phyloP scores from a whole-genome alignment of 495 filamentous ascomycete species.

The Pyrenopolyporus hunteri region DNA sequence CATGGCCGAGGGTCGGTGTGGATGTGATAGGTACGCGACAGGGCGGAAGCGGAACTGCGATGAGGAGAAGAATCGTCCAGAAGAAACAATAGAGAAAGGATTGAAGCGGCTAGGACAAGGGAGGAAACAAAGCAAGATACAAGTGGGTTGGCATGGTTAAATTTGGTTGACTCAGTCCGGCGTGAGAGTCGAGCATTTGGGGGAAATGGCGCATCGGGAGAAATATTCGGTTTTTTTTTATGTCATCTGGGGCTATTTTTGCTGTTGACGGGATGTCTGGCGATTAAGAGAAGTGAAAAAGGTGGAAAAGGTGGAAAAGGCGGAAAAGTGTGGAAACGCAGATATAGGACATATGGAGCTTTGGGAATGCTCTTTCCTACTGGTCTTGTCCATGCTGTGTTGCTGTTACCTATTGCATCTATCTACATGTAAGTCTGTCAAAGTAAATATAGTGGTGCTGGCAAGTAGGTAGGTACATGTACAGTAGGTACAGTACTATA shows the following conservation, averaged over 20 bases:
- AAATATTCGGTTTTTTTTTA: background rate
- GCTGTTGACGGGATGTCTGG: background rate
- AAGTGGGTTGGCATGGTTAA: slow-evolving; percentile 23
- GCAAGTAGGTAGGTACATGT: no score
- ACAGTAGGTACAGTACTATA: slow-evolving; percentile 12
- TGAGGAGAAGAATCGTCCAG: slow-evolving; percentile 13
- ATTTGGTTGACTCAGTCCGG: slow-evolving; percentile 27
- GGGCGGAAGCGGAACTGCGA: slow-evolving; percentile 28
- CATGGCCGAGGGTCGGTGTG: slow-evolving; percentile 26
- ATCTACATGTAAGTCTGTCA: no score
- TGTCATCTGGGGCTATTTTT: no score
- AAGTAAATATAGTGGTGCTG: no score
- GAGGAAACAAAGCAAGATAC: slow-evolving; percentile 1
- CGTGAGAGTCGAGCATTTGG: slow-evolving; percentile 6
- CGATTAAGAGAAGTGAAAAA: no score
- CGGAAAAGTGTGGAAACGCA: no score
- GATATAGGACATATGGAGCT: no score
- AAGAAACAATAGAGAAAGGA: slow-evolving; percentile 13
- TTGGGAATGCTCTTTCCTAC: no score
- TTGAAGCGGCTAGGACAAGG: background rate
- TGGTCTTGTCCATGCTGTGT: no score
- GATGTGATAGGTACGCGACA: slow-evolving; percentile 29
- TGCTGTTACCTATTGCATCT: no score
- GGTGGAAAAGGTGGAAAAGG: no score
- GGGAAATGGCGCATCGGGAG: slow-evolving; percentile 28